Conservation (phyloP, 352 stramenopile species). For the Phytophthora citricola region DNA sequence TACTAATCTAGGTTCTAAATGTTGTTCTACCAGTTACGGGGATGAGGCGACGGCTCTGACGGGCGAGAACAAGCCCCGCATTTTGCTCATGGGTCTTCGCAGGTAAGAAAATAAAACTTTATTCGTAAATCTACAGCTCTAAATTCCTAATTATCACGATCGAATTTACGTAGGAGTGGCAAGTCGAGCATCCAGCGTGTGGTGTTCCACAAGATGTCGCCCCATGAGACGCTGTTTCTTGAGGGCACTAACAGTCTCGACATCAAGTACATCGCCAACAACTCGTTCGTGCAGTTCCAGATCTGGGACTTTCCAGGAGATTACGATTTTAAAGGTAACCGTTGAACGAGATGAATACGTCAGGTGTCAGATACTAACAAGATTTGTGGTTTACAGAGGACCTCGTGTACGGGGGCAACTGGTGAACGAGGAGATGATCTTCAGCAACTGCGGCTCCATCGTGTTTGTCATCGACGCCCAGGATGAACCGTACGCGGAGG, state of each 20-base stretch:
- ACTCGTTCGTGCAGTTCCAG: constrained; percentile 98
- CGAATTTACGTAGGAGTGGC: constrained; percentile 57
- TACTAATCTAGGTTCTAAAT: constrained; percentile 7
- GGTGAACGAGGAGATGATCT: constrained; percentile 94
- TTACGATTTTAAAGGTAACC: constrained; percentile 86
- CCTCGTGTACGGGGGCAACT: constrained; percentile 89
- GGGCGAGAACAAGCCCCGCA: constrained; percentile 93
- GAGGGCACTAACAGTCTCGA: constrained; percentile 89
- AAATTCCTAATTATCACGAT: background rate
- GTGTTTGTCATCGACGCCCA: constrained; percentile 99
- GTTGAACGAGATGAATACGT: background rate
- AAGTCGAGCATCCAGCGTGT: constrained; percentile 95
- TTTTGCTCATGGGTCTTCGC: constrained; percentile 97
- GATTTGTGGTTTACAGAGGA: constrained; percentile 50
- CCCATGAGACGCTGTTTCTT: constrained; percentile 98
- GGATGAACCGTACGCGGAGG: constrained; percentile 92
- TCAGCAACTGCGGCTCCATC: constrained; percentile 92
- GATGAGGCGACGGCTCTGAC: constrained; percentile 77
- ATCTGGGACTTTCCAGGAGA: constrained; percentile 99
- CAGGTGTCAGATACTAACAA: background rate
- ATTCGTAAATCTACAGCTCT: background rate
- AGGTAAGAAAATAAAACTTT: constrained; percentile 42
- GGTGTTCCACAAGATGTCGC: constrained; percentile 99
- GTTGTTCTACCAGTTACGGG: constrained; percentile 56
- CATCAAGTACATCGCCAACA: constrained; percentile 98